Evolutionary conservation across 1,284 basidiomycete genomes (phyloP).

Genomic region (Gymnopus androsaceus): DNA sequence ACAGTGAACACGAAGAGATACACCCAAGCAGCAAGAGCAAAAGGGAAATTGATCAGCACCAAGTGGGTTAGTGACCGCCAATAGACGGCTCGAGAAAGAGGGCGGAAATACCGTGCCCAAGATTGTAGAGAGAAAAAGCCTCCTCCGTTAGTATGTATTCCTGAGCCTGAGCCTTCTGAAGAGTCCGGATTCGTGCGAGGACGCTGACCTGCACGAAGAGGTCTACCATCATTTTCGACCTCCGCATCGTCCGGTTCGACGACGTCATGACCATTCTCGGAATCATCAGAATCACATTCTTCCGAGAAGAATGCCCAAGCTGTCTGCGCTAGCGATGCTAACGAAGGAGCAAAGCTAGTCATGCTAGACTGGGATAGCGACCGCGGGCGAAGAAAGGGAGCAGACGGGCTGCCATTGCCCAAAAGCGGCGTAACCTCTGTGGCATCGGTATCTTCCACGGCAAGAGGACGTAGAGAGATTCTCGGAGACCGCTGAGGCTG

Average conservation of each 20-base stretch:
- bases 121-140: slow-evolving; percentile 34
- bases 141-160: slow-evolving; percentile 17
- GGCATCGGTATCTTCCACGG: slow-evolving; percentile 23
- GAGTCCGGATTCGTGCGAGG: neutral
- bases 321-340: slow-evolving; percentile 68
- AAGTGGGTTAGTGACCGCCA: slow-evolving; percentile 68
- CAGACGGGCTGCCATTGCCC: slow-evolving; percentile 20
- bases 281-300: slow-evolving; percentile 32
- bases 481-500: neutral
- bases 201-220: neutral
- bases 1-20: slow-evolving; percentile 78
- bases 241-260: slow-evolving; percentile 9
- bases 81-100: slow-evolving; percentile 54
- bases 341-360: slow-evolving; percentile 46
- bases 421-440: slow-evolving; percentile 48
- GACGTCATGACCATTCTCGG: slow-evolving; percentile 14
- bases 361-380: slow-evolving; percentile 59
- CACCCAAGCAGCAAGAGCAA: slow-evolving; percentile 68
- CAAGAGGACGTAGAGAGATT: neutral
- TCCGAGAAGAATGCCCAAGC: slow-evolving; percentile 61
- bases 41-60: slow-evolving; percentile 72
- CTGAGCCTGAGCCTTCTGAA: neutral
- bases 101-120: slow-evolving; percentile 64
- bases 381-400: slow-evolving; percentile 34
- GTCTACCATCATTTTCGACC: slow-evolving; percentile 18